Percentiles rank a stretch among this genome's conserved stretches.
Evolutionary conservation across 306 rosid genomes (phyloP).

Genomic region (Oemleria cerasiformis): DNA sequence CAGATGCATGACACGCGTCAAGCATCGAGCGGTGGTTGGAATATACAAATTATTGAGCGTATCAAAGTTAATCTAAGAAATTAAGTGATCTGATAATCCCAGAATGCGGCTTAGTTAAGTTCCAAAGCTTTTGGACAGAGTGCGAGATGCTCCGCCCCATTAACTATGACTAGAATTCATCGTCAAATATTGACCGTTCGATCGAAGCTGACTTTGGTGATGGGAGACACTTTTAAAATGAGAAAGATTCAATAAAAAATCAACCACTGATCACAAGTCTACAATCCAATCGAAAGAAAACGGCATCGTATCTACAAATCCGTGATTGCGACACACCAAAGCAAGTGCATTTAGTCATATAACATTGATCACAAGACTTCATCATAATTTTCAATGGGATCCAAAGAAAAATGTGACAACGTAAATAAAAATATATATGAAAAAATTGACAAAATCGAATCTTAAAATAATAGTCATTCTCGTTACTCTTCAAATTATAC

Average conservation of each 20-base stretch:
- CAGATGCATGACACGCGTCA: neutral
- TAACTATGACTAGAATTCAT: neutral
- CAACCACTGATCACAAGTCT: neutral
- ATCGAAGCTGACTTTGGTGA: neutral
- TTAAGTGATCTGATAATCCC: neutral
- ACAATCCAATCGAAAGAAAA: no score
- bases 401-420: no score
- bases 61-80: neutral
- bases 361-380: no score
- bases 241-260: neutral
- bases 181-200: slow-evolving; percentile 5
- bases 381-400: no score
- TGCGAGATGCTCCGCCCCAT: neutral
- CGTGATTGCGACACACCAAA: no score
- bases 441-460: no score
- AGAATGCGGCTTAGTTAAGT: slow-evolving; percentile 18
- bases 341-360: no score
- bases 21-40: slow-evolving; percentile 13
- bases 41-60: neutral
- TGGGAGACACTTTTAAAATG: neutral
- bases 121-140: slow-evolving; percentile 17
- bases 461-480: no score
- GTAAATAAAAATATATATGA: no score
- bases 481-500: no score
- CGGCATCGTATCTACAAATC: no score